Percentiles rank a stretch among this genome's conserved stretches.
Conservation (phyloP, 352 stramenopile species). For the Pythium phragmitis region DNA sequence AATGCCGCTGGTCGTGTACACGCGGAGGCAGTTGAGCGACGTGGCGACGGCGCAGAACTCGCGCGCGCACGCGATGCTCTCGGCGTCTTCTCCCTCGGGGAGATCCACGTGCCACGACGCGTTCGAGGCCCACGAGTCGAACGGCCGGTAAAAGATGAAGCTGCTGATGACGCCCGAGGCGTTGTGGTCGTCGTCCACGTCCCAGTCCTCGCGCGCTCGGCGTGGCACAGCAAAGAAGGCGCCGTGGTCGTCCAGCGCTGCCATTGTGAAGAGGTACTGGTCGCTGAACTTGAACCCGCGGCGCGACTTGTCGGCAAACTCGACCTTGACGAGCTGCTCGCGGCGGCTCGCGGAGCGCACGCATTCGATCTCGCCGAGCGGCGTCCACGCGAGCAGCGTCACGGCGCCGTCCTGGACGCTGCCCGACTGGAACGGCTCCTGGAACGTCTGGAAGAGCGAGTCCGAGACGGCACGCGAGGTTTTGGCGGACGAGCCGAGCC, state of each 20-base stretch:
- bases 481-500: not conserved
- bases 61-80: conserved; percentile 53
- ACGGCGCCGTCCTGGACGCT: conserved; percentile 46
- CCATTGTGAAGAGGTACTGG: conserved; percentile 83
- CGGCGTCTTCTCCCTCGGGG: conserved; percentile 67
- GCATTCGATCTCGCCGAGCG: conserved; percentile 76
- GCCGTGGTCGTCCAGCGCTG: conserved; percentile 65
- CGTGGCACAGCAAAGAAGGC: conserved; percentile 71
- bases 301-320: conserved; percentile 78
- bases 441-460: conserved; percentile 36
- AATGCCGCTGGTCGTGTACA: conserved; percentile 72
- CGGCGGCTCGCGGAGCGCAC: conserved; percentile 64
- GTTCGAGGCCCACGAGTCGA: conserved; percentile 83
- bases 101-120: conserved; percentile 75
- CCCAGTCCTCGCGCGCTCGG: conserved; percentile 60
- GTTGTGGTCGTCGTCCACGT: conserved; percentile 41
- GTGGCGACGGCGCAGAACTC: conserved; percentile 80
- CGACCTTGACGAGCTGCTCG: conserved; percentile 78
- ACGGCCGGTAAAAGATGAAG: conserved; percentile 81
- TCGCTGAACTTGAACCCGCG: conserved; percentile 87
- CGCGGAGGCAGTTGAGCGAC: conserved; percentile 64
- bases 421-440: conserved; percentile 69
- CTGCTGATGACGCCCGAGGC: conserved; percentile 54
- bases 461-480: not conserved
- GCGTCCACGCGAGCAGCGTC: conserved; percentile 68